These are phyloP conservation scores for Acanthamoeba lenticulata DNA, from an alignment of 208 protist species.

Conservation along the genomic window DNA sequence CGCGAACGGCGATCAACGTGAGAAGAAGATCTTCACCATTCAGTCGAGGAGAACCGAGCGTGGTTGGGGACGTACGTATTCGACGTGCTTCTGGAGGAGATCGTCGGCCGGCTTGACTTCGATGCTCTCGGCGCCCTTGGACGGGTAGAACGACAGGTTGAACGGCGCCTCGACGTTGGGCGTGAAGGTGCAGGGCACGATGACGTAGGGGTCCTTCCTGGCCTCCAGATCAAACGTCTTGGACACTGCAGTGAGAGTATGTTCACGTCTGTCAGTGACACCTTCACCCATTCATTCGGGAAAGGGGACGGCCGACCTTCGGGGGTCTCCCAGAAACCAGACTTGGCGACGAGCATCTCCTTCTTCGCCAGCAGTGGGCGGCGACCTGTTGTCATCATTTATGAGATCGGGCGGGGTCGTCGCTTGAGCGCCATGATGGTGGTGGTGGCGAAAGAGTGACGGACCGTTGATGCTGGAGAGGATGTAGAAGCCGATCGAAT, in stretches of 20 bases:
- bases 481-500: conserved; percentile 16
- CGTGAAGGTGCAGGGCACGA: neutral
- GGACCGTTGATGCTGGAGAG: neutral
- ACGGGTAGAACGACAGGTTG: neutral
- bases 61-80: neutral
- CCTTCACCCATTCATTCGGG: neutral
- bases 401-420: neutral
- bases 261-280: too few species aligned
- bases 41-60: too few species aligned
- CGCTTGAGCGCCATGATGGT: neutral
- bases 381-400: neutral
- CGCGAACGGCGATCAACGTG: too few species aligned
- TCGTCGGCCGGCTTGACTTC: neutral
- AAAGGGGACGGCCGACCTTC: neutral
- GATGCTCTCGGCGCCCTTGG: neutral
- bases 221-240: neutral
- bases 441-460: neutral
- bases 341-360: conserved; percentile 9
- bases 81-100: conserved; percentile 10
- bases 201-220: neutral
- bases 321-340: neutral
- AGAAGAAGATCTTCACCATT: too few species aligned
- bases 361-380: neutral
- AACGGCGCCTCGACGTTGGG: neutral
- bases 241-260: neutral